Evolutionary conservation across 768 basidiomycete genomes (phyloP).

Genomic region (Lactarius vividus): DNA sequence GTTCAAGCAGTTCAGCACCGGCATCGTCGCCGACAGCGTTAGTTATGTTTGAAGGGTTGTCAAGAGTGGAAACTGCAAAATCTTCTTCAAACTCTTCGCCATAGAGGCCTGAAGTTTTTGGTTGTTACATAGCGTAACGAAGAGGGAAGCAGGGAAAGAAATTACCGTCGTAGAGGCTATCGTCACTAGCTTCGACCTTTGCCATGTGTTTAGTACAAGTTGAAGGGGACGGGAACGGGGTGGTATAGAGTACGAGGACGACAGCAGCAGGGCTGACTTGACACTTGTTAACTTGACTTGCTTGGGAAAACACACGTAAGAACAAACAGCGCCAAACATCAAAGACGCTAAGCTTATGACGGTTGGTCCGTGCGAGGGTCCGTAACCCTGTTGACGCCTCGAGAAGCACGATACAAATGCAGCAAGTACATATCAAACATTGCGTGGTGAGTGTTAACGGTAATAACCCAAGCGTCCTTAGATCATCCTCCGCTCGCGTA

Average conservation of each 20-base stretch:
- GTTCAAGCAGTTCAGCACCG: conserved; percentile 6
- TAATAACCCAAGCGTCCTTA: conserved; percentile 14
- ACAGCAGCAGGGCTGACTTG: neutral
- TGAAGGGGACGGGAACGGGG: neutral
- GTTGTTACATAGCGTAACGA: neutral
- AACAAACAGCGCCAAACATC: conserved; percentile 22
- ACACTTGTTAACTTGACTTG: neutral
- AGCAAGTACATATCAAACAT: conserved; percentile 27
- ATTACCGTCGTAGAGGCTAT: conserved; percentile 28
- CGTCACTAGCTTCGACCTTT: conserved; percentile 25
- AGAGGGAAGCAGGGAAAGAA: neutral
- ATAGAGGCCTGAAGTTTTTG: conserved; percentile 23
- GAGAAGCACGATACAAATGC: conserved; percentile 11
- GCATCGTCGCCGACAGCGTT: conserved; percentile 4
- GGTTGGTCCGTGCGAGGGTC: neutral
- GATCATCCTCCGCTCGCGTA: neutral
- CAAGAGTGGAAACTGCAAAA: conserved; percentile 20
- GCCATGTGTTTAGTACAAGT: conserved; percentile 13
- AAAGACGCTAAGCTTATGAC: neutral
- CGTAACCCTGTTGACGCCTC: neutral
- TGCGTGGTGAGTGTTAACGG: conserved; percentile 17
- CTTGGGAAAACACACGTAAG: neutral
- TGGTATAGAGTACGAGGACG: neutral
- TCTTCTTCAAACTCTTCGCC: conserved; percentile 30
- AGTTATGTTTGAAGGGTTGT: conserved; percentile 10